These are phyloP conservation scores for Colletotrichum sp. DNA, from an alignment of 2,329 filamentous ascomycete species.

Conservation along the genomic window DNA sequence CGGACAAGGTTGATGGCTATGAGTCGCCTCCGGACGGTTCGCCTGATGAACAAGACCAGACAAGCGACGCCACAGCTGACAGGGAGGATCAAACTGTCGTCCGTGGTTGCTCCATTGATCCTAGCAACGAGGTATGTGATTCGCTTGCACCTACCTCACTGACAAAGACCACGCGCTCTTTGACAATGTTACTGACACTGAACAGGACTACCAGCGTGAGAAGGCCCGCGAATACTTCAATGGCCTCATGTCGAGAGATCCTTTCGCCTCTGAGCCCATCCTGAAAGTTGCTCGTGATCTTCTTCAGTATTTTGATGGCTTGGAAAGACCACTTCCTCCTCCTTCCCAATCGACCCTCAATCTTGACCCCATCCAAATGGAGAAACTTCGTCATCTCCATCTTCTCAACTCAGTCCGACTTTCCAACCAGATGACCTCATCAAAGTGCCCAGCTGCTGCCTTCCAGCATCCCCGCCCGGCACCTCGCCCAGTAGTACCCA, in stretches of 20 bases:
- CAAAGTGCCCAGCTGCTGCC: neutral
- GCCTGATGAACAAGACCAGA: neutral
- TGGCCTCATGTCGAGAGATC: neutral
- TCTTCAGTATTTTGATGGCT: neutral
- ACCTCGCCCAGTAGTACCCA: neutral
- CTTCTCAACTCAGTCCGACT: neutral
- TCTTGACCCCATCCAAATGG: neutral
- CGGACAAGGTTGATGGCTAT: neutral
- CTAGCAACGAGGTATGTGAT: neutral
- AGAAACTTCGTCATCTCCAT: neutral
- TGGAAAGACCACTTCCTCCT: neutral
- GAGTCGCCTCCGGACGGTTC: neutral
- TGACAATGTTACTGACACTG: neutral
- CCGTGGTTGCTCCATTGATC: neutral
- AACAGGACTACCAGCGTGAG: neutral
- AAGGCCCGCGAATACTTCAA: neutral
- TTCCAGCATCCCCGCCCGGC: neutral
- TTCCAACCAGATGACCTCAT: neutral
- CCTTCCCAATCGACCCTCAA: neutral
- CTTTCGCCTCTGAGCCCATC: neutral
- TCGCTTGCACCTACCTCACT: rapidly evolving
- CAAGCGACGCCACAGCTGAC: neutral
- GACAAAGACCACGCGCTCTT: neutral
- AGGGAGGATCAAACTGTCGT: neutral
- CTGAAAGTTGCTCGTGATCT: neutral